A percentile compares a stretch with the other conserved stretches of the same genome.
Evolutionary conservation across 257 asterid species (phyloP).

Genomic region (Fraxinus anomala): DNA sequence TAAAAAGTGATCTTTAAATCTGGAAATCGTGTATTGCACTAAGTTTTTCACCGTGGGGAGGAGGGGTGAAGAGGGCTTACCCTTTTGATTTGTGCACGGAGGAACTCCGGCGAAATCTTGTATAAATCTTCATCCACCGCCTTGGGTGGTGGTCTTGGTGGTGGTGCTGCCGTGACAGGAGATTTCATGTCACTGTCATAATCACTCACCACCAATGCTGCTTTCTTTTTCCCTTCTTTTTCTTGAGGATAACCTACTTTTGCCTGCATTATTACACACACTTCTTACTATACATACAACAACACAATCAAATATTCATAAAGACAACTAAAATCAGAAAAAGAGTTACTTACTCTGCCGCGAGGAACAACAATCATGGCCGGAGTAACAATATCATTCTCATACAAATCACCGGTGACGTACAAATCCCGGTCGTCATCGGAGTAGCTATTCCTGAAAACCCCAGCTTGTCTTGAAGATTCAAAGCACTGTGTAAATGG

Average conservation of each 20-base stretch:
- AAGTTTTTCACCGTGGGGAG: not conserved
- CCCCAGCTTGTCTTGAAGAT: conserved; percentile 53
- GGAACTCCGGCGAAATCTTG: conserved; percentile 74
- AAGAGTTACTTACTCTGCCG: conserved; percentile 40
- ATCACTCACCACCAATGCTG: conserved; percentile 48
- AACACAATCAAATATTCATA: not conserved
- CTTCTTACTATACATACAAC: too few relatives aligned
- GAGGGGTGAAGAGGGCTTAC: conserved; percentile 22
- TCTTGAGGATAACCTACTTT: conserved; percentile 33
- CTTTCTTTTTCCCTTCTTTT: conserved; percentile 37
- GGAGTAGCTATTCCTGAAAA: conserved; percentile 54
- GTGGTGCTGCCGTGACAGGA: conserved; percentile 37
- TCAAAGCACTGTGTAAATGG: conserved; percentile 82
- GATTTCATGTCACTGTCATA: conserved; percentile 43
- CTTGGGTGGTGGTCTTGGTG: conserved; percentile 39
- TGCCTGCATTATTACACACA: conserved; percentile 29
- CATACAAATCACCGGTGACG: conserved; percentile 76
- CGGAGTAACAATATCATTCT: conserved; percentile 63
- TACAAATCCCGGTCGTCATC: conserved; percentile 70
- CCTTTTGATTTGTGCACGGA: conserved; percentile 48
- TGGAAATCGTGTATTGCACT: not conserved
- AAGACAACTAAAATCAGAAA: not conserved
- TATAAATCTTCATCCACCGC: conserved; percentile 83
- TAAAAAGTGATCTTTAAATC: not conserved
- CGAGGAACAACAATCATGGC: conserved; percentile 82